Base-by-base conservation (phyloP, 306 rosid species). In the Purshia tridentata region DNA sequence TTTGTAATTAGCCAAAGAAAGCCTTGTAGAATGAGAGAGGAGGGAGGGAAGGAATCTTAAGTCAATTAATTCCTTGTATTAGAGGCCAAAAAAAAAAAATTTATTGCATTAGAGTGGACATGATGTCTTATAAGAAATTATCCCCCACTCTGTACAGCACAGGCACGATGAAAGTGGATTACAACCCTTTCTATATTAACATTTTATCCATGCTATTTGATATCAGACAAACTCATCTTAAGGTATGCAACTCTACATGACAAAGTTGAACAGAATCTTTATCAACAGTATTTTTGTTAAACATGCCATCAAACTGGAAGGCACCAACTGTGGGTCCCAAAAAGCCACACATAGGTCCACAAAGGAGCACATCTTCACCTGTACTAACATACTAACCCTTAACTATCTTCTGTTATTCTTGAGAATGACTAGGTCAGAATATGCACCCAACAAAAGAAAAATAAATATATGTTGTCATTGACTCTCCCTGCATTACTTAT, bases 301-400 rank as follows among this genome's bases (percentile, higher is more conserved):
- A 78, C 62, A 14, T 41, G 6, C 65, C 57, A 20, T 47, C 35
- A 44, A 71, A 81, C 40, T 4, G 15, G 6, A 74, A 41, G 60
- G 29, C 54, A 58, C 67, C 8, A 50, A 37, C 55, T 69, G 60
- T 40, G 37, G 61, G 10, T 54, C 19, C 42, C 41, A 45, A 66
- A 42, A 55, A 13, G 46, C 6, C 60, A 6, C 37, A 45, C 47
- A 57, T 29, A 63, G 11, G 35, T 29, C 35, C 35, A 29, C 35
- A 48, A 18, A 23, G 58, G 58, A 18, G 18, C 58, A 9, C 9
- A n/a, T 52, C 50, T 41, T 63, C 12, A 29, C 29, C 49, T 22
- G 14, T 52, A 56, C 44, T 11, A 49, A 52, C 69, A 40, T 35
- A 42, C 65, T 42, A 39, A 60, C 39, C 67, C 12, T n/a, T 11